phyloP scores from a whole-genome alignment of 2,329 filamentous ascomycete species.

The Seiridium unicorne region DNA sequence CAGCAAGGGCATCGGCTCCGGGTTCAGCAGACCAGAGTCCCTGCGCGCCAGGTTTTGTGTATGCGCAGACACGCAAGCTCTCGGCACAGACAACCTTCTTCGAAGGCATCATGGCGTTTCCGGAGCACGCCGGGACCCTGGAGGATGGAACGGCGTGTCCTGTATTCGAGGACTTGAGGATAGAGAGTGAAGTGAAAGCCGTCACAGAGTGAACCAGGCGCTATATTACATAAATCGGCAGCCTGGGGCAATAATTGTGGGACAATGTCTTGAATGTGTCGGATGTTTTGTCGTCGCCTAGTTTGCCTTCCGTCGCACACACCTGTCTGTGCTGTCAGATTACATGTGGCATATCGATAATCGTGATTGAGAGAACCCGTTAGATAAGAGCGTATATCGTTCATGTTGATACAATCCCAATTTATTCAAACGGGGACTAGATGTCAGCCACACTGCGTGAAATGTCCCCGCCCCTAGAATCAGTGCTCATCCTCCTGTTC shows the following conservation, averaged over 20 bases:
- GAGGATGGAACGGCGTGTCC: neutral
- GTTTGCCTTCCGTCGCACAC: too few relatives aligned
- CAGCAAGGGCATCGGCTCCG: neutral
- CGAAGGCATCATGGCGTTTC: neutral
- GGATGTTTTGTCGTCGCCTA: too few relatives aligned
- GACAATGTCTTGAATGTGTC: too few relatives aligned
- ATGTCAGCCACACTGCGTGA: too few relatives aligned
- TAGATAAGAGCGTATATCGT: too few relatives aligned
- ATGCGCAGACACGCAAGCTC: neutral
- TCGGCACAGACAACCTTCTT: slow-evolving; percentile 1
- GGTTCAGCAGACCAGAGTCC: neutral
- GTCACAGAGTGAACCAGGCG: neutral
- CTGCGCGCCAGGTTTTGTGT: neutral
- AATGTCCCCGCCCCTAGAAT: too few relatives aligned
- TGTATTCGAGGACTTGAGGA: neutral
- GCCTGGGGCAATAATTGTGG: neutral
- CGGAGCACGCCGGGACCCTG: neutral
- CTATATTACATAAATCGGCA: neutral
- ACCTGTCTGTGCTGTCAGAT: too few relatives aligned
- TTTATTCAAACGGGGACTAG: too few relatives aligned
- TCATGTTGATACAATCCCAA: too few relatives aligned
- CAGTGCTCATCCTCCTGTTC: neutral
- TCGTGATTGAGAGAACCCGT: too few relatives aligned
- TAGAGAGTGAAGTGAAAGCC: neutral
- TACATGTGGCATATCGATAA: too few relatives aligned